Conservation (phyloP, 2,329 filamentous ascomycete species). For the Colletotrichum incanum region DNA sequence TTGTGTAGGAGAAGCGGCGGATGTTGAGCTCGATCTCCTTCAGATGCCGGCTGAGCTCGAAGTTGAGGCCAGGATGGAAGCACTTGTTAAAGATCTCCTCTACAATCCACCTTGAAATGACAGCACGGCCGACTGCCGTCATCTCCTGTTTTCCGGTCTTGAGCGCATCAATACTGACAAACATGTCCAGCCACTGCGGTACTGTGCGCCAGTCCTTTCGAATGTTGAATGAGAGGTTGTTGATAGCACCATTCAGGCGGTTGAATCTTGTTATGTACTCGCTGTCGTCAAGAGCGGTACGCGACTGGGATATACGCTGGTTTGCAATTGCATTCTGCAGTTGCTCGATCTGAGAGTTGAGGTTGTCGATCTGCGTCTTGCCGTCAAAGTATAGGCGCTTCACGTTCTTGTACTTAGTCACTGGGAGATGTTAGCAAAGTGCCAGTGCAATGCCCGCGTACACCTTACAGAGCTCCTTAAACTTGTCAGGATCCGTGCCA, state of each 20-base stretch:
- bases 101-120: slow-evolving; percentile 90
- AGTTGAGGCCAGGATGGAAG: slow-evolving; percentile 92
- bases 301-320: slow-evolving; percentile 93
- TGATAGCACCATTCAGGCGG: slow-evolving; percentile 92
- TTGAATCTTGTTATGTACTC: slow-evolving; percentile 93
- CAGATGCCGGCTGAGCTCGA: slow-evolving; percentile 80
- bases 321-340: slow-evolving; percentile 98
- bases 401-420: slow-evolving; percentile 97
- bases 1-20: slow-evolving; percentile 80
- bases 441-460: not conserved
- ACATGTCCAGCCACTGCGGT: slow-evolving; percentile 84
- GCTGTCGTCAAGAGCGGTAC: slow-evolving; percentile 94
- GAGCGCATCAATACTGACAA: slow-evolving; percentile 88
- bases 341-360: slow-evolving; percentile 90
- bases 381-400: slow-evolving; percentile 98
- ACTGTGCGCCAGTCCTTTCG: slow-evolving; percentile 92
- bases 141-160: slow-evolving; percentile 95
- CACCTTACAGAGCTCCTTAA: slow-evolving; percentile 71
- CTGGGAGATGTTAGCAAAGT: slow-evolving; percentile 65
- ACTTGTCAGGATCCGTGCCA: slow-evolving; percentile 66
- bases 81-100: slow-evolving; percentile 92
- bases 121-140: slow-evolving; percentile 92
- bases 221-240: slow-evolving; percentile 95
- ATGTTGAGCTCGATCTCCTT: slow-evolving; percentile 93
- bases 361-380: slow-evolving; percentile 90